Evolutionary conservation across 352 stramenopile genomes (phyloP), one percentile per base, ranked within the genome.

Genomic region (Phytophthora idaei): DNA sequence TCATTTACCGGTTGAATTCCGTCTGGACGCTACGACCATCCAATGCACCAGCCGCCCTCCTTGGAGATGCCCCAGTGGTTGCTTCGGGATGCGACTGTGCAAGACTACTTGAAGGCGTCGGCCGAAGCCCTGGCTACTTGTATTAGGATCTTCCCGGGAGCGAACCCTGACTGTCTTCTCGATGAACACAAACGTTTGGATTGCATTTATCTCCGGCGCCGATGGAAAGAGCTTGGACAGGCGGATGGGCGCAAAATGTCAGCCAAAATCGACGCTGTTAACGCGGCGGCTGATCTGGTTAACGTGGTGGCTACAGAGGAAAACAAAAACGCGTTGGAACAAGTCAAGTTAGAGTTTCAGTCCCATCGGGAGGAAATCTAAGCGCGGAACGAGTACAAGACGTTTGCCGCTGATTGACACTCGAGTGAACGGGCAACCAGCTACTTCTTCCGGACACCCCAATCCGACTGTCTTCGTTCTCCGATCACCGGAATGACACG

Each of bases 111-210:
- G 6, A 12, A 8, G 4, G 5, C 5, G 5, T 64, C 54, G 1
- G 66, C 37, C 6, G 17, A 53, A 12, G 8, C 5, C 1, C 34
- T 73, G 3, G 34, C 41, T 7, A 8, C 29, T 0, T 41, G 46
- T 0, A 48, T 73, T 4, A 50, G 47, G 47, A 36, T 49, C 1
- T 73, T 69, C 28, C 41, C 41, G 12, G 66, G 17, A 4, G 15
- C 59, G 0, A 73, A 73, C 14, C 59, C 59, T 5, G 59, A 54
- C 0, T 73, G 53, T 28, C 34, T 66, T 0, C 36, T 69, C 1
- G 59, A 73, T 14, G 59, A 66, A 17, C 59, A 65, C 49, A 69
- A 73, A 9, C 53, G 66, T 4, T 4, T 32, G 0, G 59, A 59
- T n/a, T 63, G 59, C 42, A 66, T 73, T 15, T 62, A 73, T 14